phyloP scores from a whole-genome alignment of 352 stramenopile species.

The Phytophthora ramorum region DNA sequence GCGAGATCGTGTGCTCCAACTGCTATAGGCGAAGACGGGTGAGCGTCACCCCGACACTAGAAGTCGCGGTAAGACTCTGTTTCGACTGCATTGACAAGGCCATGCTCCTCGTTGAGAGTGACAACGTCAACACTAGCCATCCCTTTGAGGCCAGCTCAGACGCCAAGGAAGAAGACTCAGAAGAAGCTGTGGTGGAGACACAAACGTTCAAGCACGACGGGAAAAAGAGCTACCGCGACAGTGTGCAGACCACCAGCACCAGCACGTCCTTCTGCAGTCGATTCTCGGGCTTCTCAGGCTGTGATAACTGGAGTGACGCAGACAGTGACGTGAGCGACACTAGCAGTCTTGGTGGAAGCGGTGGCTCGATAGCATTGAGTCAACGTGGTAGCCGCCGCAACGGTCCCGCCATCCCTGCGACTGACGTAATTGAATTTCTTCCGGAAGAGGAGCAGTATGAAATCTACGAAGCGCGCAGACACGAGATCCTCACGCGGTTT shows the following conservation, averaged over 20 bases:
- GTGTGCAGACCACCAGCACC: conserved; percentile 40
- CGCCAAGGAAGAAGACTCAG: conserved; percentile 9
- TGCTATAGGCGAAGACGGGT: conserved; percentile 77
- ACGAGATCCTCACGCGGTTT: conserved; percentile 52
- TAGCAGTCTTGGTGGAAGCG: conserved; percentile 36
- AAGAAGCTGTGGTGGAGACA: conserved; percentile 22
- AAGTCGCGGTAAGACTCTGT: conserved; percentile 66
- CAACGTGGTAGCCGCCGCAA: conserved; percentile 24
- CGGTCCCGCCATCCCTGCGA: conserved; percentile 17
- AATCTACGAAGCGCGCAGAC: conserved; percentile 54
- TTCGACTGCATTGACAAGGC: conserved; percentile 84
- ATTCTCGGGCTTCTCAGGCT: conserved; percentile 51
- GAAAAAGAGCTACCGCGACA: conserved; percentile 43
- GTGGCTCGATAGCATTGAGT: conserved; percentile 16
- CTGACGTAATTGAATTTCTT: conserved; percentile 53
- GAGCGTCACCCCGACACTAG: conserved; percentile 36
- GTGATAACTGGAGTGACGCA: conserved; percentile 43
- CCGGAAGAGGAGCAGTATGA: conserved; percentile 49
- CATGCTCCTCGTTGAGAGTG: conserved; percentile 40
- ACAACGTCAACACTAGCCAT: conserved; percentile 11
- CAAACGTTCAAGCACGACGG: conserved; percentile 12
- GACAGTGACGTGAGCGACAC: conserved; percentile 43
- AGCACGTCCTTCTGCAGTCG: conserved; percentile 46
- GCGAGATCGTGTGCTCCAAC: conserved; percentile 78
- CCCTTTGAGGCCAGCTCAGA: conserved; percentile 19